Conservation (phyloP, 1,284 basidiomycete genomes). For the Ganoderma multipileum region DNA sequence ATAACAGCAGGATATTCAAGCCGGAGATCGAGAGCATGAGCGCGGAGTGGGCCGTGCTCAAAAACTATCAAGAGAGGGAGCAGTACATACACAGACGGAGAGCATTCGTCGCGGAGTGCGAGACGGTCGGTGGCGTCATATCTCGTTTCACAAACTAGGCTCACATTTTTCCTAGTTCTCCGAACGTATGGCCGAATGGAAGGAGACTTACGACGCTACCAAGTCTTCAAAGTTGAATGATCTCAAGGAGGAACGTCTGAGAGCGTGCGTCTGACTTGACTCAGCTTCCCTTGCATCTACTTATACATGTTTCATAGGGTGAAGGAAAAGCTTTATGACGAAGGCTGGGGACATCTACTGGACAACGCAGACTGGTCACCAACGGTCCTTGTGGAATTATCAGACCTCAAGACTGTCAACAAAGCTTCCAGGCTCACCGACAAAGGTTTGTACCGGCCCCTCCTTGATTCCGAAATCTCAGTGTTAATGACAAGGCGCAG, state of each 20-base stretch:
- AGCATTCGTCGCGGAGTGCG: neutral
- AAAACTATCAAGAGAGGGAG: neutral
- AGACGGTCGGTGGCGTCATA: neutral
- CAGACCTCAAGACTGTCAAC: neutral
- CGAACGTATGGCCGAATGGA: neutral
- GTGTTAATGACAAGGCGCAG: neutral
- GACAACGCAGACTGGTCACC: neutral
- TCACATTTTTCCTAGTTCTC: neutral
- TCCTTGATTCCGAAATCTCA: neutral
- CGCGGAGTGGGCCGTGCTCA: neutral
- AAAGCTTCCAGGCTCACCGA: constrained; percentile 11
- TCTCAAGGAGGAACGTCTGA: constrained; percentile 5
- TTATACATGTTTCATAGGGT: constrained; percentile 2
- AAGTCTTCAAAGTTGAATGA: neutral
- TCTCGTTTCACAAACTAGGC: neutral
- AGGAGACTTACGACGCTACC: neutral
- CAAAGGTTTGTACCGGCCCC: constrained; percentile 2
- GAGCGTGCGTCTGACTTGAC: neutral
- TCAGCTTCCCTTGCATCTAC: neutral
- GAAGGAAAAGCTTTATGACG: constrained; percentile 8
- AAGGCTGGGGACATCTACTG: constrained; percentile 14
- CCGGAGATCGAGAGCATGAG: neutral
- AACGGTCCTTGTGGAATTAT: neutral
- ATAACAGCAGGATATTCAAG: neutral
- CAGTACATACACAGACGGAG: neutral